Evolutionary conservation across 352 stramenopile genomes (phyloP), one percentile per base, ranked within the genome.

Genomic region (Globisporangium recalcitrans): DNA sequence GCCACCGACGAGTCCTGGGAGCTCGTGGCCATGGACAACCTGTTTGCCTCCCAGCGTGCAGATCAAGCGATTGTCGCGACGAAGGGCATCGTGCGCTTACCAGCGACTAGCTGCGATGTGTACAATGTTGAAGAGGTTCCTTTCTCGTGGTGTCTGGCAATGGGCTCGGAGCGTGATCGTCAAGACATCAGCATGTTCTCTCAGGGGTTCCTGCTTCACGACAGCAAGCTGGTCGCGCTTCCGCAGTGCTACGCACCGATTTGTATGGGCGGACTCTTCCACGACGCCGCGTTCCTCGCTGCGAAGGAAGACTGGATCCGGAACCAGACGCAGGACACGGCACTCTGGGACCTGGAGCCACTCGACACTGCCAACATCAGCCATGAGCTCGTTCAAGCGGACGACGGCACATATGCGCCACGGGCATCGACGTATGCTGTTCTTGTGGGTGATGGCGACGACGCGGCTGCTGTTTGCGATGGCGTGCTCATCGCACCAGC

Each of bases 11-110:
- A 52, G 6, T 34, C 46, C 3, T 62, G 57, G 57, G 44, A 56
- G n/a, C 19, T 62, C 21, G 57, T 62, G 44, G 32, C 57, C 11
- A 55, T 62, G 57, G 57, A 62, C 44, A 62, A 62, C 29, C 21
- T 62, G 10, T 62, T 62, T 11, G 31, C 57, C 6, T 55, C 57
- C 1, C 24, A 54, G 22, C 44, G 57, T 36, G 47, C 29, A n/a
- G 32, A 55, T 13, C 57, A 53, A 6, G 32, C 3, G 13, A 44
- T 62, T 19, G 24, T 54, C 9, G 24, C 16, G 10, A 62, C 31
- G 5, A 44, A 44, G 26, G 48, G 57, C 31, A 31, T 62, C 44
- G 57, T 62, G 31, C 57, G 57, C 3, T 3, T 62, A 5, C 57
- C 57, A 31, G 2, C 44, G 57, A 47, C 57, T 34, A 56, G n/a